Evolutionary conservation across 768 basidiomycete species (phyloP).

Genomic region (Cystoderma amianthinum): DNA sequence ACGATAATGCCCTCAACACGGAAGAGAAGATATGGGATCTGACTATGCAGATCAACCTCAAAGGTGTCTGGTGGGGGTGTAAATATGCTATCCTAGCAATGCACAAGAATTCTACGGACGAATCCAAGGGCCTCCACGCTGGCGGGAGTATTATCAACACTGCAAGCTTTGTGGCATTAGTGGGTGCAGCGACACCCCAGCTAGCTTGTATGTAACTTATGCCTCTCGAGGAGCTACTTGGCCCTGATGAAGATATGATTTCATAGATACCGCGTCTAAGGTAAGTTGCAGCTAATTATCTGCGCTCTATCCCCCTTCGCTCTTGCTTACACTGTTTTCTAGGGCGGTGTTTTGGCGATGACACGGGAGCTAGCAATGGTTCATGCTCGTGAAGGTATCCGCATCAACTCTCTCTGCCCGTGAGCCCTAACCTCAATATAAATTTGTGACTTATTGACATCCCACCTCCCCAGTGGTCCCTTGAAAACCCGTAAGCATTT

Average conservation of each 20-base stretch:
- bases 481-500: constrained; percentile 78
- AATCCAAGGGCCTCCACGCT: constrained; percentile 66
- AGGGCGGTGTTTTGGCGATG: constrained; percentile 98
- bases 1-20: constrained; percentile 94
- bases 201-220: constrained; percentile 92
- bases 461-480: constrained; percentile 59
- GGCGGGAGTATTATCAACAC: constrained; percentile 97
- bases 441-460: constrained; percentile 3
- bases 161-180: constrained; percentile 91
- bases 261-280: constrained; percentile 89
- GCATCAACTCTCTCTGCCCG: constrained; percentile 95
- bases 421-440: constrained; percentile 31
- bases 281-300: constrained; percentile 26
- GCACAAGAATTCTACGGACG: constrained; percentile 85
- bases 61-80: constrained; percentile 99
- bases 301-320: not conserved
- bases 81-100: constrained; percentile 97
- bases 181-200: constrained; percentile 97
- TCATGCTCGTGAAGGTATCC: constrained; percentile 95
- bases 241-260: not conserved
- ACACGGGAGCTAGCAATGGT: constrained; percentile 97
- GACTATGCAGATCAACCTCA: constrained; percentile 91
- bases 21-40: constrained; percentile 96
- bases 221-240: not conserved
- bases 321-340: constrained; percentile 5